A percentile compares a stretch with the other conserved stretches of the same genome.
phyloP scores from a whole-genome alignment of 345 rosid species.

The Iberis pinnata region DNA sequence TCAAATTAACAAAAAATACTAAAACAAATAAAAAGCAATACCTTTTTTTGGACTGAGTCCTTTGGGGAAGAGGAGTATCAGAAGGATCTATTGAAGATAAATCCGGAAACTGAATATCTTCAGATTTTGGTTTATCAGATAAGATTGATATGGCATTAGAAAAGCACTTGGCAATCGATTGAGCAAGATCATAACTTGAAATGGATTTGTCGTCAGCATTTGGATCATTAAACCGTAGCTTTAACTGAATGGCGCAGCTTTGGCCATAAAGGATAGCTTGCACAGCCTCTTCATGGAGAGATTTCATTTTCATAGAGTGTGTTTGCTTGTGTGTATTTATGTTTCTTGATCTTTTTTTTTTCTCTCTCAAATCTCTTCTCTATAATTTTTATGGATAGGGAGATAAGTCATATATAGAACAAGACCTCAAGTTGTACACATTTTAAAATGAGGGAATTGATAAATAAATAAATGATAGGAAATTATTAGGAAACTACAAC shows the following conservation, averaged over 20 bases:
- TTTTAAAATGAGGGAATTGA: neutral
- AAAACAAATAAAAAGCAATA: neutral
- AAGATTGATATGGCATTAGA: conserved; percentile 18
- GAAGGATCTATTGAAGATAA: conserved; percentile 13
- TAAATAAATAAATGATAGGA: neutral
- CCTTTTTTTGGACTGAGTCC: conserved; percentile 25
- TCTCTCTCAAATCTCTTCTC: conserved; percentile 1
- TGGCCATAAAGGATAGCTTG: conserved; percentile 26
- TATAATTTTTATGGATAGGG: neutral
- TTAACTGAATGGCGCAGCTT: conserved; percentile 23
- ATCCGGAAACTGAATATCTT: conserved; percentile 6
- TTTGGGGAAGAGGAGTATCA: neutral
- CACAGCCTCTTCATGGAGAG: conserved; percentile 10
- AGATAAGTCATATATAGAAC: conserved; percentile 14
- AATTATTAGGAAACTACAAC: conserved; percentile 8
- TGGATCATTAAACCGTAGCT: conserved; percentile 16
- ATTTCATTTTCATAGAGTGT: conserved; percentile 13
- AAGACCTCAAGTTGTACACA: neutral
- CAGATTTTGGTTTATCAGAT: conserved; percentile 1
- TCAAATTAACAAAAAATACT: too few relatives aligned
- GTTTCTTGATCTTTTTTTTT: neutral
- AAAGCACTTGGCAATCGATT: conserved; percentile 16
- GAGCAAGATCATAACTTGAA: conserved; percentile 23
- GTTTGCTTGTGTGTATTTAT: neutral
- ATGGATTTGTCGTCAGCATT: conserved; percentile 7